Base-by-base conservation (phyloP, 306 rosid species). In the Cercis canadensis region DNA sequence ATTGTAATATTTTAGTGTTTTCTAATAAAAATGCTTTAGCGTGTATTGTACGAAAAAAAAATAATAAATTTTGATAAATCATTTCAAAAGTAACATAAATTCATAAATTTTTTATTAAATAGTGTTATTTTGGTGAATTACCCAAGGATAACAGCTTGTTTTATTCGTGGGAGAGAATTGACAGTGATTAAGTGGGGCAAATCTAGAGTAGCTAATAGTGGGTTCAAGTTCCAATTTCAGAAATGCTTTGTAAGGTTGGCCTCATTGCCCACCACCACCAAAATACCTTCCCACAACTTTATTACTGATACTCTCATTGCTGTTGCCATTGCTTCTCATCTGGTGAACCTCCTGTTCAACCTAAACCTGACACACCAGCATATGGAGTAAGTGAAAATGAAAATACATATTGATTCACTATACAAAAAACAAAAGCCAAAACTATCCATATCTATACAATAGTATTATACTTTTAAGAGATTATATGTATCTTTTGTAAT, bases 201-300 rank as follows among this genome's bases (percentile, higher is more conserved):
- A 15, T n/a, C 49, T 5, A 7, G 7, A 3, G 5, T 34, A 34
- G 46, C 16, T 17, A 57, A 53, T n/a, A 65, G 69, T 21, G 72
- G 32, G 43, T 72, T 90, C 86, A 87, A 71, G 82, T 88, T 77
- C 96, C 96, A 78, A 87, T 12, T 83, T 92, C 98, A 85, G 81
- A 87, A 78, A 92, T 92, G 87, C 96, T 92, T 57, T 89, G 98
- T 82, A 92, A 86, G 47, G 96, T 88, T 80, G 98, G 98, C 80
- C 85, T 88, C 98, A 92, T 64, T 92, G 96, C 65, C 89, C 74
- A 15, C 73, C 83, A 67, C 87, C 88, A 66, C 75, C 78, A 9
- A 74, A 44, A 57, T 82, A 85, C 78, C 86, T 90, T 65, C 86
- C 90, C 75, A 80, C 72, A 11, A 77, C 65, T 77, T 77, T 87